phyloP scores from a whole-genome alignment of 176 grass and related monocot genomes.

The Alopecurus myosuroides region DNA sequence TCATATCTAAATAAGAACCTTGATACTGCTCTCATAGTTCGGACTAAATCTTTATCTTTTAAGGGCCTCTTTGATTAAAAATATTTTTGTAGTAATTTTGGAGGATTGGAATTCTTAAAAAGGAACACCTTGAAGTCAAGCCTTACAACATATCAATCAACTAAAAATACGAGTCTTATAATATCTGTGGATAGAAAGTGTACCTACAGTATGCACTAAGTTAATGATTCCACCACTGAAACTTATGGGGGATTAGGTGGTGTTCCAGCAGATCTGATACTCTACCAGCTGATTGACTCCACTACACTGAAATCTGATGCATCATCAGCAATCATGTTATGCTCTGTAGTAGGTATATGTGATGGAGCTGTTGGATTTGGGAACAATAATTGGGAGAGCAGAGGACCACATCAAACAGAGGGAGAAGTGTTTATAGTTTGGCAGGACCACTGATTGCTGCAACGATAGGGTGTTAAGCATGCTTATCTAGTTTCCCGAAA shows the following conservation, averaged over 20 bases:
- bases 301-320: constrained; percentile 24
- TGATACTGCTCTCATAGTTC: too few relatives aligned
- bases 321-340: constrained; percentile 28
- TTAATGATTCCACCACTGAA: too few relatives aligned
- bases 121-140: too few relatives aligned
- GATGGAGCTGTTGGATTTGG: constrained; percentile 26
- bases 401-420: constrained; percentile 35
- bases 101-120: too few relatives aligned
- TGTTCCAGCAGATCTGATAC: constrained; percentile 38
- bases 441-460: constrained; percentile 34
- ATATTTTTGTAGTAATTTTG: too few relatives aligned
- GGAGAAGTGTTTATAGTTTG: constrained; percentile 32
- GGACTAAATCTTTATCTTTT: too few relatives aligned
- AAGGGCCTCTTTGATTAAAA: too few relatives aligned
- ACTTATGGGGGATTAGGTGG: constrained; percentile 27
- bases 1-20: too few relatives aligned
- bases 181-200: constrained; percentile 13
- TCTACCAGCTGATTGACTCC: constrained; percentile 20
- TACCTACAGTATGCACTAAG: constrained; percentile 17
- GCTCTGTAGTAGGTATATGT: constrained; percentile 25
- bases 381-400: constrained; percentile 13
- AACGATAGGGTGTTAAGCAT: constrained; percentile 29
- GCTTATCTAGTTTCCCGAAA: background rate
- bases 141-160: background rate
- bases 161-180: constrained; percentile 18